phyloP scores from a whole-genome alignment of 2,329 filamentous ascomycete genomes.

The Phaeoacremonium minimum region DNA sequence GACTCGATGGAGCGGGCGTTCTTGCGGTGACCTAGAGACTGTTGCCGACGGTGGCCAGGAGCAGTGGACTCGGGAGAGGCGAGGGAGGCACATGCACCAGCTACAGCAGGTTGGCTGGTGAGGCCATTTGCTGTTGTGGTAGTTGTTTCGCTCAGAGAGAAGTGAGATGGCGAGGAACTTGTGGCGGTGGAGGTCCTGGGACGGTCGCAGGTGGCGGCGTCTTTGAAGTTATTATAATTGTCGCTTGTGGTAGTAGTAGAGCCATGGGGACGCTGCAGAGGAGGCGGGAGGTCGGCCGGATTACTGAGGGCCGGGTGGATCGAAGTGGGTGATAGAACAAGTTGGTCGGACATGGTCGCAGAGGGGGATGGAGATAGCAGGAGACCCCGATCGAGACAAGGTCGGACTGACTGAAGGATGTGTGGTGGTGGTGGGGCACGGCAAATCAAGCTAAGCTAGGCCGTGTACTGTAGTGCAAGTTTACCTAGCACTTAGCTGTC shows the following conservation, averaged over 20 bases:
- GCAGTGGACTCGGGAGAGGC: conserved; percentile 20
- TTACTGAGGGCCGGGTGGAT: conserved; percentile 47
- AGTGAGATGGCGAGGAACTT: conserved; percentile 11
- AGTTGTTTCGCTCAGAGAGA: conserved; percentile 4
- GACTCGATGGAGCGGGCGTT: conserved; percentile 57
- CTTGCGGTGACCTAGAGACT: conserved; percentile 34
- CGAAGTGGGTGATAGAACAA: conserved; percentile 37
- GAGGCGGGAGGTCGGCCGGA: conserved; percentile 13
- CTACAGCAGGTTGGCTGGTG: conserved; percentile 9
- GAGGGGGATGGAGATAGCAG: conserved; percentile 1
- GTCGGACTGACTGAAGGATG: too few species aligned
- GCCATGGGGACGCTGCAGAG: conserved; percentile 13
- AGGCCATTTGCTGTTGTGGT: conserved; percentile 5
- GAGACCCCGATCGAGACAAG: too few species aligned
- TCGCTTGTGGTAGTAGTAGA: conserved; percentile 11
- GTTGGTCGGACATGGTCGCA: conserved; percentile 28
- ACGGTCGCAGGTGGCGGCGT: conserved; percentile 16
- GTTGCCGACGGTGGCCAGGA: too few species aligned
- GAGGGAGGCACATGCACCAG: conserved; percentile 16
- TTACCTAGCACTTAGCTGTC: too few species aligned
- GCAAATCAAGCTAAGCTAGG: too few species aligned
- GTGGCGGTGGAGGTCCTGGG: conserved; percentile 16
- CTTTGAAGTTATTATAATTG: conserved; percentile 21
- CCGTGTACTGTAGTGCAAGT: too few species aligned
- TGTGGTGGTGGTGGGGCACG: too few species aligned